A percentile compares a stretch with the other conserved stretches of the same genome.
Evolutionary conservation across 805 yeast species (phyloP).

Genomic region (Cyberlindnera euphorbiiphila): DNA sequence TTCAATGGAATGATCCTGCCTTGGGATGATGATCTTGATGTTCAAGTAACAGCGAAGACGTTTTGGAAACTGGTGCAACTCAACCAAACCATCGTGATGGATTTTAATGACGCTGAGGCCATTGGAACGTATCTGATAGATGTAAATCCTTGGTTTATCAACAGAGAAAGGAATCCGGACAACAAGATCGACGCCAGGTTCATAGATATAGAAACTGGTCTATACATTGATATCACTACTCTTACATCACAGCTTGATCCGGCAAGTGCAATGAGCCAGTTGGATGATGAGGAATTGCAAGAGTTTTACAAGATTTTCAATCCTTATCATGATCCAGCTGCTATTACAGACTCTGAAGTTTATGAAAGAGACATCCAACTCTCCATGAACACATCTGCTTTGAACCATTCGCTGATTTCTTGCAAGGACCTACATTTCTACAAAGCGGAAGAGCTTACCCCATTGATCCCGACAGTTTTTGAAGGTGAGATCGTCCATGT

Average conservation of each 20-base stretch:
- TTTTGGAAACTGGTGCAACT: constrained; percentile 38
- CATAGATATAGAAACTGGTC: constrained; percentile 65
- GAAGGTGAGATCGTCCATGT: constrained; percentile 60
- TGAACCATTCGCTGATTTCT: constrained; percentile 31
- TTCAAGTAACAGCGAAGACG: constrained; percentile 46
- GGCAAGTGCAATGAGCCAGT: neutral
- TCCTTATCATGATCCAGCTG: constrained; percentile 30
- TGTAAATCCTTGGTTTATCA: constrained; percentile 45
- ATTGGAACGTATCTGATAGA: constrained; percentile 47
- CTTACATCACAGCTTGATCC: constrained; percentile 17
- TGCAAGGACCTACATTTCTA: constrained; percentile 65
- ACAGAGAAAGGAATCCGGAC: constrained; percentile 48
- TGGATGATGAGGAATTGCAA: constrained; percentile 8
- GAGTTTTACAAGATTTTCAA: constrained; percentile 14
- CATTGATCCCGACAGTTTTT: constrained; percentile 46
- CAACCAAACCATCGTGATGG: constrained; percentile 44
- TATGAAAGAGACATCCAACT: constrained; percentile 33
- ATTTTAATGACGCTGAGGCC: constrained; percentile 39
- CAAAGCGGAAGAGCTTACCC: constrained; percentile 44
- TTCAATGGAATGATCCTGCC: constrained; percentile 57
- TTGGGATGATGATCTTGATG: constrained; percentile 61
- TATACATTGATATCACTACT: constrained; percentile 72
- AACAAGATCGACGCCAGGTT: constrained; percentile 73
- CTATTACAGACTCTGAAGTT: constrained; percentile 22
- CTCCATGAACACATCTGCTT: constrained; percentile 28